Conservation (phyloP, 139 green algal genomes). For the Haematococcus sp. region DNA sequence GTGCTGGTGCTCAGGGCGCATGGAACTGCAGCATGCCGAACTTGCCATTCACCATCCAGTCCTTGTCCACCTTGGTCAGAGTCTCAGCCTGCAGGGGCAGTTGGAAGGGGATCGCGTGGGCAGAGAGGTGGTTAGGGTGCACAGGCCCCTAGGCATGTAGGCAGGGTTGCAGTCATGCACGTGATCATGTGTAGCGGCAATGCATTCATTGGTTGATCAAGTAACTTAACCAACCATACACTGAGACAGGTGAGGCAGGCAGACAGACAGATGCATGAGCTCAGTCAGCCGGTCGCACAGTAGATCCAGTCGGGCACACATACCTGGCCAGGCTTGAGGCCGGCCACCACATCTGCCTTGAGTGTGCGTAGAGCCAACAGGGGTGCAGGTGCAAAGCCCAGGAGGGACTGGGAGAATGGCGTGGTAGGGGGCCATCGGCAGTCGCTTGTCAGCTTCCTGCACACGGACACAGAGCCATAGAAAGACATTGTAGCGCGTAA, state of each 20-base stretch:
- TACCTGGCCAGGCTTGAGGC: conserved; percentile 32
- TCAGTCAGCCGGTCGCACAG: too few species aligned
- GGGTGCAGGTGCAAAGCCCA: conserved; percentile 33
- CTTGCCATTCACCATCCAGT: conserved; percentile 57
- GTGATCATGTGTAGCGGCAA: conserved; percentile 5
- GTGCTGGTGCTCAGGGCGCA: too few species aligned
- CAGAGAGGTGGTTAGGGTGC: too few species aligned
- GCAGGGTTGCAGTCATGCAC: too few species aligned
- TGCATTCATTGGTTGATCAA: too few species aligned
- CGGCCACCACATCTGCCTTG: conserved; percentile 56
- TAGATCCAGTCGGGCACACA: too few species aligned
- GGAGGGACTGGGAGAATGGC: conserved; percentile 26
- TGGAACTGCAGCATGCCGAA: conserved; percentile 49
- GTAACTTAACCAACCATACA: too few species aligned
- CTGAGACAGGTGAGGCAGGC: too few species aligned
- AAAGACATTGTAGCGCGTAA: too few species aligned
- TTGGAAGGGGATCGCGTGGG: conserved; percentile 4
- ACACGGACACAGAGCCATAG: not conserved
- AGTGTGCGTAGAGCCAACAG: conserved; percentile 49
- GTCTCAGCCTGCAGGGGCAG: conserved; percentile 1
- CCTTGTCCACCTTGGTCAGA: conserved; percentile 13
- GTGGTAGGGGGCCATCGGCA: conserved; percentile 50
- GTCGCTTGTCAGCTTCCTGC: conserved; percentile 45
- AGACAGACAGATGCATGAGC: too few species aligned
- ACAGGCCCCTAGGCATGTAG: too few species aligned